Percentiles rank a stretch among this genome's conserved stretches.
These are phyloP conservation scores for Mycena rebaudengoi DNA, from an alignment of 768 basidiomycete genomes.

Conservation along the genomic window DNA sequence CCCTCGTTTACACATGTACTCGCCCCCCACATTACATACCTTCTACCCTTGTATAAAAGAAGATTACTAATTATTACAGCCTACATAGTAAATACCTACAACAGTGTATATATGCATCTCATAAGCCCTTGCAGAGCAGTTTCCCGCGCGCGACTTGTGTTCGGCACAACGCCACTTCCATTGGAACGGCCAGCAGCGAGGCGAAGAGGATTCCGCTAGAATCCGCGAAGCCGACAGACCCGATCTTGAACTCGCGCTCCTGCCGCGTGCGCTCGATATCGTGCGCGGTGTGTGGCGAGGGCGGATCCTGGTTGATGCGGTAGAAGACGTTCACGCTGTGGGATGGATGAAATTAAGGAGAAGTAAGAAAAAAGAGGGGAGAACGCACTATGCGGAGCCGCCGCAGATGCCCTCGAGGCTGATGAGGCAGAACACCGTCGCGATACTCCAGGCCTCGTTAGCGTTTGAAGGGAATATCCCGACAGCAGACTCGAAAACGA, in stretches of 20 bases:
- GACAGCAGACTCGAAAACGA: conserved; percentile 73
- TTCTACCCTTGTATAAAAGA: conserved; percentile 3
- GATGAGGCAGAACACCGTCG: conserved; percentile 78
- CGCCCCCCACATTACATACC: neutral
- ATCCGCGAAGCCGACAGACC: conserved; percentile 88
- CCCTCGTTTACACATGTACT: conserved; percentile 5
- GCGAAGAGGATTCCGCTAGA: conserved; percentile 77
- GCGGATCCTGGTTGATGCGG: conserved; percentile 78
- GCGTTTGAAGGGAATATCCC: conserved; percentile 64
- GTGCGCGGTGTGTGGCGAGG: conserved; percentile 52
- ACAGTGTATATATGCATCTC: conserved; percentile 6
- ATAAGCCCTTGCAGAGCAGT: conserved; percentile 64
- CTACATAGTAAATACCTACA: conserved; percentile 12
- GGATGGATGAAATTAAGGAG: neutral
- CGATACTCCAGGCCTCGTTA: conserved; percentile 55
- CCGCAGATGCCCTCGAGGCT: conserved; percentile 93
- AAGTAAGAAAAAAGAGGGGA: conserved; percentile 20
- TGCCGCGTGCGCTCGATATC: conserved; percentile 71
- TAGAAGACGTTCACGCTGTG: conserved; percentile 87
- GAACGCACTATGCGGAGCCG: conserved; percentile 86
- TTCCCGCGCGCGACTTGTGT: conserved; percentile 77
- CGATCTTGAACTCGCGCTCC: conserved; percentile 90
- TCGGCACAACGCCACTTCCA: conserved; percentile 79
- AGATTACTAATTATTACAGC: conserved; percentile 11
- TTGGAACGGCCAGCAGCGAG: conserved; percentile 73